Evolutionary conservation across 2,329 filamentous ascomycete species (phyloP).

Genomic region (Fusarium sp.): DNA sequence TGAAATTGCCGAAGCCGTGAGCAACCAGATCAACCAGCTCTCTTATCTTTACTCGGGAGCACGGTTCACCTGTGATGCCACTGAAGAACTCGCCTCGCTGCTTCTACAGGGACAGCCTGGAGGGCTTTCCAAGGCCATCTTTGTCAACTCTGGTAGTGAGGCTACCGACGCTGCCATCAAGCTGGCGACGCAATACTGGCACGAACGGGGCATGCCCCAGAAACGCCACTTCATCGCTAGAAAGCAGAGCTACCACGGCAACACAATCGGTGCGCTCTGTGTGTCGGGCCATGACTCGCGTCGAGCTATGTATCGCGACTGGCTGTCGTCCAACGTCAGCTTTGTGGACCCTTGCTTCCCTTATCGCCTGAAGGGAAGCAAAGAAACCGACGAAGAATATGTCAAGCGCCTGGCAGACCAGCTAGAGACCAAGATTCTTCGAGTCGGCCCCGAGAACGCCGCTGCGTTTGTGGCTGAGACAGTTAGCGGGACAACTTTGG

Average conservation of each 20-base stretch:
- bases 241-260: constrained; percentile 62
- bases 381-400: constrained; percentile 40
- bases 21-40: constrained; percentile 13
- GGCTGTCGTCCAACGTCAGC: constrained; percentile 36
- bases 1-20: not conserved
- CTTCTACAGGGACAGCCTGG: constrained; percentile 35
- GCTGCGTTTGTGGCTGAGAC: constrained; percentile 26
- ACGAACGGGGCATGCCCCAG: constrained; percentile 52
- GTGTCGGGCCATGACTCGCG: constrained; percentile 46
- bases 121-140: not conserved
- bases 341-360: constrained; percentile 37
- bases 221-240: constrained; percentile 58
- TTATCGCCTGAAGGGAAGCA: constrained; percentile 42
- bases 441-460: constrained; percentile 16
- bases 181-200: constrained; percentile 49
- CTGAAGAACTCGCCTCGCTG: constrained; percentile 46
- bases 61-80: constrained; percentile 30
- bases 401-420: constrained; percentile 7
- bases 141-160: not conserved
- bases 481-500: constrained; percentile 7
- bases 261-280: constrained; percentile 60
- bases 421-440: constrained; percentile 13
- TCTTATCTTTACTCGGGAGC: constrained; percentile 30
- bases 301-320: constrained; percentile 21
- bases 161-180: not conserved